Evolutionary conservation across 1,284 basidiomycete genomes (phyloP).

Genomic region (Cutaneotrichosporon dermatis): DNA sequence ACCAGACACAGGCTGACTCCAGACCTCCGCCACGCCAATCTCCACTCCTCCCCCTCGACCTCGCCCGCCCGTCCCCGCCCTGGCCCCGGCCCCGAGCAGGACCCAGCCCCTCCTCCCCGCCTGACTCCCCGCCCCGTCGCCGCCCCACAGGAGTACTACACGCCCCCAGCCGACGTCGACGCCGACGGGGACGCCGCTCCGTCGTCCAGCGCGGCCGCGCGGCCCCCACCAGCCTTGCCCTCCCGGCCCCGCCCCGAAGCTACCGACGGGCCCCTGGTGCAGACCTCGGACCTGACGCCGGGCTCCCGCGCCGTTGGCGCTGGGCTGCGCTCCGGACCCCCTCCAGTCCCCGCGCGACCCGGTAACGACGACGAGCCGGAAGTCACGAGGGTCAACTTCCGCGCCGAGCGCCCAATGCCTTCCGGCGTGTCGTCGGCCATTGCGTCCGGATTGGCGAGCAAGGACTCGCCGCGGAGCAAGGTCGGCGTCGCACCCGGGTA

Average conservation of each 20-base stretch:
- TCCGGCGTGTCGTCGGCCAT: constrained; percentile 2
- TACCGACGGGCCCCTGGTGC: background rate
- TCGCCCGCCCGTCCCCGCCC: constrained; percentile 4
- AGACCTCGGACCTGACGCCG: background rate
- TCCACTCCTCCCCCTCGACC: constrained; percentile 9
- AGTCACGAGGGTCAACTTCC: constrained; percentile 33
- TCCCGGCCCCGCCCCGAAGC: background rate
- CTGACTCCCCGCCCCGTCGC: constrained; percentile 15
- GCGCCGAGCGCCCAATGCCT: constrained; percentile 25
- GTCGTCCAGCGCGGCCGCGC: background rate
- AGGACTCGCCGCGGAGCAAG: constrained; percentile 24
- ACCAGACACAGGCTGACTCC: constrained; percentile 1
- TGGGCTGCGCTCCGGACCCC: background rate
- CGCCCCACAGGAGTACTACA: constrained; percentile 18
- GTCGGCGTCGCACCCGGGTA: constrained; percentile 34
- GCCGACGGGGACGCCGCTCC: background rate
- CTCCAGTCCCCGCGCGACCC: background rate
- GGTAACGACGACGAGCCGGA: background rate
- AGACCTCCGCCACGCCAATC: constrained; percentile 43
- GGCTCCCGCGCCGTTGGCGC: constrained; percentile 5
- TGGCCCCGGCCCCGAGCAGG: constrained; percentile 1
- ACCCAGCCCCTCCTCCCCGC: constrained; percentile 5
- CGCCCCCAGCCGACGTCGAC: constrained; percentile 12
- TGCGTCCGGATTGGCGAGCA: background rate
- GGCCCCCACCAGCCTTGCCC: background rate